Base-by-base conservation (phyloP, 2,329 filamentous ascomycete genomes). In the Nannizzia gypsea region DNA sequence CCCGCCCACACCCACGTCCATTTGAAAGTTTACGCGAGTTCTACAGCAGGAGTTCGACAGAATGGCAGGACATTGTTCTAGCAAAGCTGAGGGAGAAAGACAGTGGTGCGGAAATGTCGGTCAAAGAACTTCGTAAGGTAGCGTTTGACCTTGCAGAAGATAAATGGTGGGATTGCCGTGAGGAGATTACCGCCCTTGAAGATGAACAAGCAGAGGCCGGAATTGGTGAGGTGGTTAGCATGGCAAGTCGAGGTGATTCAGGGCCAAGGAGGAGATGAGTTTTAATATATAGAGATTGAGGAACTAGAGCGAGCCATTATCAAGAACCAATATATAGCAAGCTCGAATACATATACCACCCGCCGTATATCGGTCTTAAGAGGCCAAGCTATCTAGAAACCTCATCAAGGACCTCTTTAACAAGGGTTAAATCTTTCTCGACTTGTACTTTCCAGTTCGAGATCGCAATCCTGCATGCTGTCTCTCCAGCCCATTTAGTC, bases 161-260 rank as follows among this genome's bases (percentile, higher is more conserved):
- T 76, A 96, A 95, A 73, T 99, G 93, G 93, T 99, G 93, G 93
- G 93, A 96, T 78, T 90, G 87, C 70, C 83, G 93, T 67, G 93
- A 99, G 76, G 92, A 97, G 76, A 88, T 99, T 65, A 87, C 86
- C 59, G 87, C 84, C 5, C 74, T 97, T 69, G 93, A 99, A 74
- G 92, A 96, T 74, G 92, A 96, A 76, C 90, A 97, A 77, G 92
- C 96, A 74, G 91, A 88, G 56, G 89, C 90, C 36, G 91, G 93
- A 8, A 96, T 97, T 72, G 89, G 90, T 15, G 93, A 97, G 76
- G 89, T 97, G 48, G 89, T 97, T 59, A 93, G 86, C 69, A 77
- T 97, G 69, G 85, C 86, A 56, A 90, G 95, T 66, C 84, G 84
- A 64, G 82, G 79, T 46, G 79, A 77, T 60, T 72, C 71, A 55